Evolutionary conservation across 1,284 basidiomycete genomes (phyloP).

Genomic region (Melampsora medusae): DNA sequence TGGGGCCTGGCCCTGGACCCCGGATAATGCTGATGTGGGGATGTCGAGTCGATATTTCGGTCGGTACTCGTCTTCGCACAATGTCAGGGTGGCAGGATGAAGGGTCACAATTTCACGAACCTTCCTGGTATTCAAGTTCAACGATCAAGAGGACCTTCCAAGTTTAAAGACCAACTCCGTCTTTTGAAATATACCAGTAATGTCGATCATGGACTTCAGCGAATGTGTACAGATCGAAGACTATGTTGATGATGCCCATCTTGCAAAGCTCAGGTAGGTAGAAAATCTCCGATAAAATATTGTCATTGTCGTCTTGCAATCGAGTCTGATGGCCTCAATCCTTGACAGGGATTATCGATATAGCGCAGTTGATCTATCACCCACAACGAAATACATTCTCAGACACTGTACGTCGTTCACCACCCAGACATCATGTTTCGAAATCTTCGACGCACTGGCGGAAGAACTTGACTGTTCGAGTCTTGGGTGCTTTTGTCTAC

Average conservation of each 20-base stretch:
- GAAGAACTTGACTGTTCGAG: not conserved
- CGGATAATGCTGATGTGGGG: too few relatives aligned
- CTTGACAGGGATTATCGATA: conserved; percentile 27
- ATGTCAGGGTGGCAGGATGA: too few relatives aligned
- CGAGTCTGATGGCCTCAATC: not conserved
- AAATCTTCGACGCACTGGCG: not conserved
- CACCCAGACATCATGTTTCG: not conserved
- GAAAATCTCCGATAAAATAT: not conserved
- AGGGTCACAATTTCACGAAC: too few relatives aligned
- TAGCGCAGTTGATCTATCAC: conserved; percentile 40
- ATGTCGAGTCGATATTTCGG: too few relatives aligned
- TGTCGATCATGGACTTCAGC: conserved; percentile 10
- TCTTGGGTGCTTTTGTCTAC: not conserved
- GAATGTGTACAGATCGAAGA: conserved; percentile 22
- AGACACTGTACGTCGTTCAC: conserved; percentile 22
- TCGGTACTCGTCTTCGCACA: too few relatives aligned
- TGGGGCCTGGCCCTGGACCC: too few relatives aligned
- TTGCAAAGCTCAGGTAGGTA: conserved; percentile 19
- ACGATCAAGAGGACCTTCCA: too few relatives aligned
- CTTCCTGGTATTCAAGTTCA: too few relatives aligned
- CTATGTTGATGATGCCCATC: conserved; percentile 26
- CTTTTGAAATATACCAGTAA: too few relatives aligned
- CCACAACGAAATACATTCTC: conserved; percentile 31
- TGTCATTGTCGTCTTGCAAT: not conserved
- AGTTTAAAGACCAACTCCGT: too few relatives aligned